Conservation (phyloP, 2,329 filamentous ascomycete genomes). For the Phaeoacremonium minimum region DNA sequence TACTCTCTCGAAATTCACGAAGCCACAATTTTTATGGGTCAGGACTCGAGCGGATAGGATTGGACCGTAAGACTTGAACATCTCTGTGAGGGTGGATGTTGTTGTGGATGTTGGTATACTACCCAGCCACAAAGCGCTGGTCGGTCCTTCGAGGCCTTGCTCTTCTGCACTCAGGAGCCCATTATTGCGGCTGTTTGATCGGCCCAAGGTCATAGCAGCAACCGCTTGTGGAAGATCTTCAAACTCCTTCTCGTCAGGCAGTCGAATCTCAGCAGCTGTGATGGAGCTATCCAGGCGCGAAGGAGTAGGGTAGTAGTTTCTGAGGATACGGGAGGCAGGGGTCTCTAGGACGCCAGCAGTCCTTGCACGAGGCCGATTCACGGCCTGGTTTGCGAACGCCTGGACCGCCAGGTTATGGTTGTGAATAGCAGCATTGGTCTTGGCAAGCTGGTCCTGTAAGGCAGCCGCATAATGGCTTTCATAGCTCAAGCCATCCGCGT, state of each 20-base stretch:
- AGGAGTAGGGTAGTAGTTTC: conserved; percentile 71
- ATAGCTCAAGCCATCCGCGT: conserved; percentile 41
- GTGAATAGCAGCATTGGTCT: conserved; percentile 69
- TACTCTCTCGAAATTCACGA: conserved; percentile 92
- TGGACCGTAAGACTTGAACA: conserved; percentile 89
- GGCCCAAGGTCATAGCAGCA: conserved; percentile 70
- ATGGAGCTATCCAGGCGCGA: conserved; percentile 72
- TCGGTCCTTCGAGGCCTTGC: conserved; percentile 79
- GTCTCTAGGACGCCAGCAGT: conserved; percentile 90
- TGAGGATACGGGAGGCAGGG: conserved; percentile 60
- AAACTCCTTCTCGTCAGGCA: conserved; percentile 73
- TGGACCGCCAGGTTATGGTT: conserved; percentile 93
- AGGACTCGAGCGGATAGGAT: conserved; percentile 90
- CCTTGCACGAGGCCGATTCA: conserved; percentile 78
- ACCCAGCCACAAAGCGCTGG: conserved; percentile 91
- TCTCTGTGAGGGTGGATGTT: conserved; percentile 87
- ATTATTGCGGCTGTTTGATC: conserved; percentile 62
- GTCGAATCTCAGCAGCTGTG: conserved; percentile 68
- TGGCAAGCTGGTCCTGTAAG: conserved; percentile 58
- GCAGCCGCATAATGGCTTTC: conserved; percentile 57
- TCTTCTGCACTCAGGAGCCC: conserved; percentile 70
- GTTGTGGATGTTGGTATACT: conserved; percentile 97
- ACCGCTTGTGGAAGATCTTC: conserved; percentile 79
- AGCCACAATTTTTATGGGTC: conserved; percentile 98
- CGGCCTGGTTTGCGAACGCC: conserved; percentile 79